Percentiles rank a stretch among this genome's conserved stretches.
Conservation (phyloP, 192 early-diverging fungal species). For the Backusella parvicylindrica region DNA sequence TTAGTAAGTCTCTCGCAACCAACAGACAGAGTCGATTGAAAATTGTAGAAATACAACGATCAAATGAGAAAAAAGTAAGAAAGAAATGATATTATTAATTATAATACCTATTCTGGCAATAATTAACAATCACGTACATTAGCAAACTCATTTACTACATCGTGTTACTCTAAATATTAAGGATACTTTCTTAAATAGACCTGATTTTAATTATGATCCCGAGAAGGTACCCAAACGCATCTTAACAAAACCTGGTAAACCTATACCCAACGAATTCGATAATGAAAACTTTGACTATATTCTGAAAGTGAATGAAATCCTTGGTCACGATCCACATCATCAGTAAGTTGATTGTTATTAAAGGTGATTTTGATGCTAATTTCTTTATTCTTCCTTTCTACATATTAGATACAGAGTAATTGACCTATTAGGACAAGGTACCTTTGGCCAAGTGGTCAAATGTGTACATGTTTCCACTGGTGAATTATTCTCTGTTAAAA, state of each 20-base stretch:
- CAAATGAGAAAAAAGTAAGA: neutral
- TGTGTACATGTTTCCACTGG: slow-evolving; percentile 89
- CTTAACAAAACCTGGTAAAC: slow-evolving; percentile 92
- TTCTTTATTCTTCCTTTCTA: neutral
- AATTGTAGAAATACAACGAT: neutral
- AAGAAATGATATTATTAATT: neutral
- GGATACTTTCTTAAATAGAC: neutral
- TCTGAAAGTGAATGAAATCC: slow-evolving; percentile 92
- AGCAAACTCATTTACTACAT: neutral
- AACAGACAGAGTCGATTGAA: neutral
- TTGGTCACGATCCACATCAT: slow-evolving; percentile 88
- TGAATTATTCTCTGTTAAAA: slow-evolving; percentile 89
- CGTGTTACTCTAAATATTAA: slow-evolving; percentile 3
- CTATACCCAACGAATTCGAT: slow-evolving; percentile 85
- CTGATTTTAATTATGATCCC: slow-evolving; percentile 74
- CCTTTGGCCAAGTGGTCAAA: slow-evolving; percentile 98
- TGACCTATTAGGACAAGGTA: slow-evolving; percentile 93
- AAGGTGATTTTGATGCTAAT: neutral
- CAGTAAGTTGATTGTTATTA: slow-evolving; percentile 51
- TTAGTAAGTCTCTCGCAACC: neutral
- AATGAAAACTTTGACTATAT: slow-evolving; percentile 97
- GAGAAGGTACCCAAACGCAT: slow-evolving; percentile 83
- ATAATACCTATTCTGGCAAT: neutral
- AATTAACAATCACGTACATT: neutral
- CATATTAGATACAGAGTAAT: slow-evolving; percentile 76